Conservation (phyloP, 192 early-diverging fungal species). For the Entophlyctis helioformis region DNA sequence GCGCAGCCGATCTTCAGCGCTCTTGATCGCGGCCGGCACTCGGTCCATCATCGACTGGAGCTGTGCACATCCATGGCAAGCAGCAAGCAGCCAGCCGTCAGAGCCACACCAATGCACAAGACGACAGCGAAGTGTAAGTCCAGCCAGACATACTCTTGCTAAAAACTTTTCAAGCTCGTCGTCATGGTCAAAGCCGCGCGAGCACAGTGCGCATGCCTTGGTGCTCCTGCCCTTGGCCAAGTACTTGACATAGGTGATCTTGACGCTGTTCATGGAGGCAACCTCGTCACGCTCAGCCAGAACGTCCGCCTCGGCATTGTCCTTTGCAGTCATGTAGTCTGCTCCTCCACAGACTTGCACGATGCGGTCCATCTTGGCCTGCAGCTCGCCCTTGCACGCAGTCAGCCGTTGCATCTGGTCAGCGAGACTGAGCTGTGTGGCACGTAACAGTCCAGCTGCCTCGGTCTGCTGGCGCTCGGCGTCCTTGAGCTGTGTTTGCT, state of each 20-base stretch:
- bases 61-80: slow-evolving; percentile 3
- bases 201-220: slow-evolving; percentile 73
- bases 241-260: slow-evolving; percentile 54
- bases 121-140: background rate
- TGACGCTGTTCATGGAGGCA: slow-evolving; percentile 39
- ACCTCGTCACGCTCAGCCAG: slow-evolving; percentile 18
- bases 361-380: slow-evolving; percentile 2
- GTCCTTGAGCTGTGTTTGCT: too few relatives aligned
- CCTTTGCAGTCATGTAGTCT: slow-evolving; percentile 8
- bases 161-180: slow-evolving; percentile 28
- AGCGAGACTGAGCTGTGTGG: too few relatives aligned
- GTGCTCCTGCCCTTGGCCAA: slow-evolving; percentile 47
- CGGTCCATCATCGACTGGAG: slow-evolving; percentile 15
- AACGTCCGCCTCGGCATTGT: slow-evolving; percentile 5
- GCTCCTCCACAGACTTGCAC: slow-evolving; percentile 7
- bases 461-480: too few relatives aligned
- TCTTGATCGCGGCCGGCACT: slow-evolving; percentile 15
- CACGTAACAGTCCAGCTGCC: too few relatives aligned
- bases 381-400: too few relatives aligned
- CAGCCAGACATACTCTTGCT: slow-evolving; percentile 22
- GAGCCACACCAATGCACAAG: background rate
- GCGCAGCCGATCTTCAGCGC: slow-evolving; percentile 23
- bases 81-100: background rate
- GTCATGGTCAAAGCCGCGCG: slow-evolving; percentile 51
- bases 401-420: too few relatives aligned